These are phyloP conservation scores for Jacaranda mimosifolia DNA, from an alignment of 257 asterid species.

Conservation along the genomic window DNA sequence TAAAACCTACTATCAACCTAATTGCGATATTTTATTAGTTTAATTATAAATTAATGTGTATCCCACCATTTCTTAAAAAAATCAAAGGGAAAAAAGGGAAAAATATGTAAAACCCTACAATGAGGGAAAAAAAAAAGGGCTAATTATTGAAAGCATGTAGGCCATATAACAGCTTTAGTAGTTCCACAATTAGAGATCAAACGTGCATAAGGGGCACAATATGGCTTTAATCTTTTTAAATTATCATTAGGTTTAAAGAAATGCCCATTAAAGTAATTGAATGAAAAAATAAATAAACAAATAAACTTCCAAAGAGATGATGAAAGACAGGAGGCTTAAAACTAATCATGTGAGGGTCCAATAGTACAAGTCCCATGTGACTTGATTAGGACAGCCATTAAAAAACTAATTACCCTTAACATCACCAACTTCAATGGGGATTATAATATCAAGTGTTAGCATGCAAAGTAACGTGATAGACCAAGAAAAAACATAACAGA, in stretches of 20 bases:
- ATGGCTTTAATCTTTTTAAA: conserved; percentile 33
- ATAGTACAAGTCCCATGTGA: conserved; percentile 80
- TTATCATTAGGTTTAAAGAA: conserved; percentile 27
- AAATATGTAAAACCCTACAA: conserved; percentile 14
- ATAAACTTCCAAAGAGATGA: conserved; percentile 41
- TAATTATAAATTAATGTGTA: too few species aligned
- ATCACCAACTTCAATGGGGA: conserved; percentile 65
- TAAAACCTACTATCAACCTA: too few species aligned
- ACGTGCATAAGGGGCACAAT: conserved; percentile 23
- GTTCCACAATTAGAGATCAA: neutral
- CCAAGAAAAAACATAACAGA: conserved; percentile 39
- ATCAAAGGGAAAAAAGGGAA: neutral
- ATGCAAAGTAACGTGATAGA: conserved; percentile 67
- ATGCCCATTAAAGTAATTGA: conserved; percentile 34
- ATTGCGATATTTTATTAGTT: too few species aligned
- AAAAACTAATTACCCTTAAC: conserved; percentile 46
- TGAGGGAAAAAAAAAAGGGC: neutral
- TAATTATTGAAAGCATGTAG: conserved; percentile 34
- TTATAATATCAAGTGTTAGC: conserved; percentile 57
- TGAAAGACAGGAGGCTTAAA: conserved; percentile 33
- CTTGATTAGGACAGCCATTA: conserved; percentile 75
- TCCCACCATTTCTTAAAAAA: neutral
- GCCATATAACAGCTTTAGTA: conserved; percentile 32
- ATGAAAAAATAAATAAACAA: conserved; percentile 41
- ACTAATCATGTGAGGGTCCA: conserved; percentile 69